Evolutionary conservation across 768 basidiomycete species (phyloP), one percentile per base, ranked within the genome.

Genomic region (Pholiota molesta): DNA sequence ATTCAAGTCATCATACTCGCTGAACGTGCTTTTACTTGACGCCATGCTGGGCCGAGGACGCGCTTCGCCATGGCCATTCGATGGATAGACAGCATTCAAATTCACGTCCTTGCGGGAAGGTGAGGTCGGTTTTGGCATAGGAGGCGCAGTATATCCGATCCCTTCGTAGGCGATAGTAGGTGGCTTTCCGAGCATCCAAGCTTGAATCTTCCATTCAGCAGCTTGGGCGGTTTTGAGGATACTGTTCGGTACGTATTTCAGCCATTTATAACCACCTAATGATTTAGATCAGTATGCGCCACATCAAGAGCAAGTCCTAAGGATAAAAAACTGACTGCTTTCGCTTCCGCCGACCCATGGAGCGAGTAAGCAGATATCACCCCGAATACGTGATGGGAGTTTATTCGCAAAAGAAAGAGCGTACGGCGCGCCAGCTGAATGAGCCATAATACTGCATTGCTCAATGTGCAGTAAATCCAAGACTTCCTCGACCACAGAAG

Each of bases 261-360:
- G 83, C 95, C 95, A 98, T 71, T 91, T 95, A 78, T 97, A 98
- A 16, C 93, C 90, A 69, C 83, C 91, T 92, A 64, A 10, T 53
- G 31, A 26, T 57, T 39, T 52, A 19, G 56, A 60, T 65, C 45
- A 60, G 29, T 44, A 39, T 28, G 39, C 42, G 40, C 44, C 44
- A 67, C 39, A 67, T 13, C 66, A 53, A 51, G 29, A 14, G 26
- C 17, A 35, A n/a, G 17, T 57, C 60, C 31, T 7, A 61, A 60
- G 60, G 4, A 26, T 2, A 26, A 26, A 51, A 61, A 21, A 77
- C 94, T 71, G 74, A 95, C 95, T 90, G 65, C 83, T 89, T 73
- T 97, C 97, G 45, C 89, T 86, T 26, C 90, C 88, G n/a, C 91
- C 90, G 26, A 98, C 94, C 97, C 97, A 99, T 19, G 97, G 97